Conservation (phyloP, 2,329 filamentous ascomycete genomes). For the Pseudocercospora crystallina region DNA sequence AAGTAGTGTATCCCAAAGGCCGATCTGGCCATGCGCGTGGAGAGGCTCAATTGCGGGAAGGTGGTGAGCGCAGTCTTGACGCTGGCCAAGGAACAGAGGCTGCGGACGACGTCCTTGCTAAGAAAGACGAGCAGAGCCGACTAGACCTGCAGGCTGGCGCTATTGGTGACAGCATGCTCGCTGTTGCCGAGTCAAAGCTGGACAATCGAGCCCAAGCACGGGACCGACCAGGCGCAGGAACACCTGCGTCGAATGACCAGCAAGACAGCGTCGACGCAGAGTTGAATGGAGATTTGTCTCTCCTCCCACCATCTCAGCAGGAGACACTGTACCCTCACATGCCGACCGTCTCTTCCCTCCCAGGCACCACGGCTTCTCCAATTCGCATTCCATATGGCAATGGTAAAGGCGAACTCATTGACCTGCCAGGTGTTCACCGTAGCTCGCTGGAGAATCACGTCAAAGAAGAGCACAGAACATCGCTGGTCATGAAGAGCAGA, state of each 20-base stretch:
- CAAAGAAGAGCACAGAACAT: conserved; percentile 61
- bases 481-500: conserved; percentile 76
- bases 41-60: conserved; percentile 8
- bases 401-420: conserved; percentile 85
- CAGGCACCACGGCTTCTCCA: conserved; percentile 91
- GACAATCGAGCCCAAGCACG: background rate
- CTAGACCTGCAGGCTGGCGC: background rate
- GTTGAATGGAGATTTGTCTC: conserved; percentile 33
- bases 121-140: background rate
- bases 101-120: no score
- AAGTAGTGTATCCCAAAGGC: conserved; percentile 79
- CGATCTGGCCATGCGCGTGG: conserved; percentile 17
- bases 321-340: conserved; percentile 78
- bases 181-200: conserved; percentile 1
- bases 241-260: background rate
- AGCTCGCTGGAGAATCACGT: conserved; percentile 72
- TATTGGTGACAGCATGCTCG: conserved; percentile 12
- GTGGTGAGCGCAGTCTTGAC: conserved; percentile 6
- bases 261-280: conserved; percentile 24
- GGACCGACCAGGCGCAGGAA: background rate
- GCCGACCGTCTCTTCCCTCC: conserved; percentile 80
- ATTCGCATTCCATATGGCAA: conserved; percentile 89
- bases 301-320: conserved; percentile 73
- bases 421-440: conserved; percentile 81
- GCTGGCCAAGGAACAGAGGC: no score